Percentiles rank a stretch among this genome's conserved stretches.
Evolutionary conservation across 192 early-diverging fungal species (phyloP).

Genomic region (Backusella psychrophila): DNA sequence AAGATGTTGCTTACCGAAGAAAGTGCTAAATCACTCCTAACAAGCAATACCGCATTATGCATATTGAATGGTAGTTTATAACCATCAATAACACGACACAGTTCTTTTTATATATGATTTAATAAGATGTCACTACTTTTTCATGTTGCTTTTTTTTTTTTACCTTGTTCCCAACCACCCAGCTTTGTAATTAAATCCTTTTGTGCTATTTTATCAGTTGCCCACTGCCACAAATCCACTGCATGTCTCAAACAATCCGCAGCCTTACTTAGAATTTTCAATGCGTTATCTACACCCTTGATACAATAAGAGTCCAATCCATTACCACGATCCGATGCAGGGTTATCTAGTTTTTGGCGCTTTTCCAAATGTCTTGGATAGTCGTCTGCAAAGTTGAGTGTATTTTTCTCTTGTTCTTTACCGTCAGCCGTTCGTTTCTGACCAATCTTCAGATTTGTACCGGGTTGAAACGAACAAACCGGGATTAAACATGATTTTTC

Average conservation of each 20-base stretch:
- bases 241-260: constrained; percentile 25
- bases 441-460: neutral
- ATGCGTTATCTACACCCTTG: constrained; percentile 25
- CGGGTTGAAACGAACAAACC: constrained; percentile 25
- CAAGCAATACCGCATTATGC: constrained; percentile 28
- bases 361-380: neutral
- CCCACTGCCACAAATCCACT: constrained; percentile 29
- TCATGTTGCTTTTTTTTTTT: neutral
- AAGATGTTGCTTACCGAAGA: constrained; percentile 19
- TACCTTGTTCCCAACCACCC: constrained; percentile 30
- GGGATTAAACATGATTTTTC: constrained; percentile 35
- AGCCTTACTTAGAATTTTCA: constrained; percentile 25
- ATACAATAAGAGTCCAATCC: constrained; percentile 22
- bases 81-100: constrained; percentile 20
- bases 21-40: constrained; percentile 33
- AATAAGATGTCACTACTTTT: neutral
- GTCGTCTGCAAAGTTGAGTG: constrained; percentile 9
- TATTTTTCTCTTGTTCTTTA: neutral
- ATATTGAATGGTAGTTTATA: constrained; percentile 34
- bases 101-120: constrained; percentile 9
- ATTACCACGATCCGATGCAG: neutral
- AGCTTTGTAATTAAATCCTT: neutral
- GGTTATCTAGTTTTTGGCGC: neutral
- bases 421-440: neutral
- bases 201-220: neutral